These are phyloP conservation scores for Citrus unshiu DNA, from an alignment of 345 rosid species.

Conservation along the genomic window DNA sequence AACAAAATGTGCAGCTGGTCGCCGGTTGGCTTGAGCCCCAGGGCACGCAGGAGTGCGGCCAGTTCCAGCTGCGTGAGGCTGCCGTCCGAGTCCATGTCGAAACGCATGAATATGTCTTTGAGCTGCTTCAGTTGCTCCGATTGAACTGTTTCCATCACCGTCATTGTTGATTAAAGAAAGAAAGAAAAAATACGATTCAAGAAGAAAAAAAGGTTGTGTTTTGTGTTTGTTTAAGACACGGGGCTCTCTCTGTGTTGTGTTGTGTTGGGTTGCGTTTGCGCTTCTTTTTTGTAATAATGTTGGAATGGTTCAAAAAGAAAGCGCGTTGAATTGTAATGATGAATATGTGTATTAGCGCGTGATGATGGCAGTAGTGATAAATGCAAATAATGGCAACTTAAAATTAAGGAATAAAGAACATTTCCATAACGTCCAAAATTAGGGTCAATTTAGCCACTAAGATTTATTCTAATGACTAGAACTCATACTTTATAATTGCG, in stretches of 20 bases:
- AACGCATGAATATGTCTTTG: conserved; percentile 73
- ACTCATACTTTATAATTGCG: no score
- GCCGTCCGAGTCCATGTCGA: conserved; percentile 89
- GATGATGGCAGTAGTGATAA: neutral
- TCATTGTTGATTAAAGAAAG: neutral
- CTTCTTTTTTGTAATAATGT: neutral
- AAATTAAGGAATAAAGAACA: no score
- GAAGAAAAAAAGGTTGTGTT: no score
- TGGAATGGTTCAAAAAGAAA: conserved; percentile 19
- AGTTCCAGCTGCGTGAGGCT: conserved; percentile 84
- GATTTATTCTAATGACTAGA: no score
- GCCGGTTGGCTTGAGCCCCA: conserved; percentile 81
- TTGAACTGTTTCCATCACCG: conserved; percentile 29
- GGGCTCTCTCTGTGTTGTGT: no score
- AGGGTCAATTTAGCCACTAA: no score
- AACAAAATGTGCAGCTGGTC: conserved; percentile 66
- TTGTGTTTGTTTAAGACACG: conserved; percentile 9
- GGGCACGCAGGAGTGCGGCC: conserved; percentile 84
- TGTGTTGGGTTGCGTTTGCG: no score
- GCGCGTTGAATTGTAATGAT: conserved; percentile 5
- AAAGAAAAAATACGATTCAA: neutral
- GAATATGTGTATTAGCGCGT: neutral
- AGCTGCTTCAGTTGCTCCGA: conserved; percentile 68
- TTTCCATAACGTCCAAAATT: no score
- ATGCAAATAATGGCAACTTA: no score